phyloP scores from a whole-genome alignment of 441 rosid species.

The Gossypium davidsonii region DNA sequence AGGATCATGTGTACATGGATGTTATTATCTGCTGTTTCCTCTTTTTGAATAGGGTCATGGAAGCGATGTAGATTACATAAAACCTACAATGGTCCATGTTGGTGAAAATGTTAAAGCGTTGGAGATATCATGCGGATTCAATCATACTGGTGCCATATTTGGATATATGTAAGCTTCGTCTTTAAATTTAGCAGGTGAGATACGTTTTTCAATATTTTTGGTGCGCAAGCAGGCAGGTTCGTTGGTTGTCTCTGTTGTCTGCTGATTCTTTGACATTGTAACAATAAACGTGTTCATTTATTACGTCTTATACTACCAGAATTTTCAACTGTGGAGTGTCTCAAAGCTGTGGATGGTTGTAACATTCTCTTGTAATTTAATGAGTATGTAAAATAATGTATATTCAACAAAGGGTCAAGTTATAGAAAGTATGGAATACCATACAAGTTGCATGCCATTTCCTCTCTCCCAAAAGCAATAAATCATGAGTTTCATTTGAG shows the following conservation, averaged over 20 bases:
- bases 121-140: slow-evolving; percentile 82
- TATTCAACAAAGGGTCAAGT: neutral
- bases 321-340: neutral
- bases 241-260: neutral
- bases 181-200: neutral
- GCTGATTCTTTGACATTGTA: neutral
- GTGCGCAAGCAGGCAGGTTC: neutral
- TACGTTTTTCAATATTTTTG: neutral
- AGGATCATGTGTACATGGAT: neutral
- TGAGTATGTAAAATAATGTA: neutral
- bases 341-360: neutral
- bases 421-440: neutral
- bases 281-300: neutral
- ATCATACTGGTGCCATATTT: slow-evolving; percentile 77
- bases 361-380: neutral
- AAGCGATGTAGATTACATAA: slow-evolving; percentile 63
- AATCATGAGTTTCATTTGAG: neutral
- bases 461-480: neutral
- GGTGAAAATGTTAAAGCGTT: slow-evolving; percentile 54
- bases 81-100: slow-evolving; percentile 46
- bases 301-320: neutral
- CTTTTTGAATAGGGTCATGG: slow-evolving; percentile 68
- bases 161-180: slow-evolving; percentile 29
- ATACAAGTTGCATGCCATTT: neutral
- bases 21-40: neutral